A percentile compares a stretch with the other conserved stretches of the same genome.
Conservation (phyloP, 768 basidiomycete species). For the Phylloporus arenicola region DNA sequence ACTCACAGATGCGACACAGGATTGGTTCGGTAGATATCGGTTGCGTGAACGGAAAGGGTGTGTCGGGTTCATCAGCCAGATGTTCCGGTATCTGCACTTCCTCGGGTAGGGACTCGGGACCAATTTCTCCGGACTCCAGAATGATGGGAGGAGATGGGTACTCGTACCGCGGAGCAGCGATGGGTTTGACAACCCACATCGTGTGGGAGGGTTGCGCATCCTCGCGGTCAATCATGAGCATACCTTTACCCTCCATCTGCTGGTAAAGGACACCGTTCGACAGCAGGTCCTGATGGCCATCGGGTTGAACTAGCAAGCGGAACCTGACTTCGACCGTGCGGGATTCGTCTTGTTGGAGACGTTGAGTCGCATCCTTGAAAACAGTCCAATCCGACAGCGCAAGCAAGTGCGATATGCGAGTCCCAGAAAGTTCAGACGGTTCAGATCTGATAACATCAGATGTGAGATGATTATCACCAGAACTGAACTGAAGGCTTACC, state of each 20-base stretch:
- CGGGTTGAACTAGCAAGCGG: constrained; percentile 71
- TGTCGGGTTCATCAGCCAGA: constrained; percentile 42
- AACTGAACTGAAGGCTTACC: constrained; percentile 45
- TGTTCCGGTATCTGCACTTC: constrained; percentile 37
- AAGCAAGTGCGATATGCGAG: constrained; percentile 76
- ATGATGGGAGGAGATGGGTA: constrained; percentile 58
- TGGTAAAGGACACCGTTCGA: constrained; percentile 55
- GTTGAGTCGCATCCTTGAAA: constrained; percentile 81
- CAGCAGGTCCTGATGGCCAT: constrained; percentile 49
- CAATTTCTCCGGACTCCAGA: constrained; percentile 43
- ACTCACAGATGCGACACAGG: constrained; percentile 96
- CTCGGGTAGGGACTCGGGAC: constrained; percentile 32
- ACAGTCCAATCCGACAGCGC: constrained; percentile 74
- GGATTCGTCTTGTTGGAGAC: constrained; percentile 84
- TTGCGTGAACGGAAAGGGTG: constrained; percentile 70
- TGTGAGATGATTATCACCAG: constrained; percentile 5
- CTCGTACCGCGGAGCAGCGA: constrained; percentile 65
- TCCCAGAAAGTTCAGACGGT: constrained; percentile 70
- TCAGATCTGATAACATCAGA: constrained; percentile 54
- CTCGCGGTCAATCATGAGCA: constrained; percentile 95
- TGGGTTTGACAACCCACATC: constrained; percentile 95
- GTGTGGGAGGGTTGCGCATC: constrained; percentile 87
- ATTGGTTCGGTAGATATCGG: constrained; percentile 80
- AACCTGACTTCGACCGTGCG: constrained; percentile 93
- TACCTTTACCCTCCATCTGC: constrained; percentile 95